Evolutionary conservation across 1,139 yeast genomes (phyloP).

Genomic region (Geotrichum reessii): DNA sequence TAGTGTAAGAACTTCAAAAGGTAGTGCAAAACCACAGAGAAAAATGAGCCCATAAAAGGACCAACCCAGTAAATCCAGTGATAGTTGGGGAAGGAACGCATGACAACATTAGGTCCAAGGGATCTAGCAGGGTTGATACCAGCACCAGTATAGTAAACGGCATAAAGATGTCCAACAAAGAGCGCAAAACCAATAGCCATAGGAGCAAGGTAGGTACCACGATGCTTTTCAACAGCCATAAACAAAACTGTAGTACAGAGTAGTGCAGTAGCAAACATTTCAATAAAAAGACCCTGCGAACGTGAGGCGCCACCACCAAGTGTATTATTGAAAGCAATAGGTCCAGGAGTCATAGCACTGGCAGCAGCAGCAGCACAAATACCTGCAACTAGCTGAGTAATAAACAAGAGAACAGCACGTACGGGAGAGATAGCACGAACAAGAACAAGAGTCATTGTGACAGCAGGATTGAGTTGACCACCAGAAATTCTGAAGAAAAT

Average conservation of each 20-base stretch:
- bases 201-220: conserved; percentile 75
- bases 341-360: conserved; percentile 81
- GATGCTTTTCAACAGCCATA: conserved; percentile 79
- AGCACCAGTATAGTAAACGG: conserved; percentile 84
- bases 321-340: conserved; percentile 62
- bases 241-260: conserved; percentile 73
- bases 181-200: conserved; percentile 76
- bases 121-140: conserved; percentile 90
- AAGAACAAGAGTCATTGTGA: conserved; percentile 62
- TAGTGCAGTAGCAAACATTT: conserved; percentile 72
- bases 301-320: conserved; percentile 69
- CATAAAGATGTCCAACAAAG: conserved; percentile 74
- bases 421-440: conserved; percentile 70
- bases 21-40: conserved; percentile 67
- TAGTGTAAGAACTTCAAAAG: conserved; percentile 60
- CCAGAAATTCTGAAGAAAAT: conserved; percentile 78
- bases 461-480: conserved; percentile 89
- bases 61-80: conserved; percentile 95
- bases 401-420: conserved; percentile 60
- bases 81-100: conserved; percentile 65
- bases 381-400: conserved; percentile 75
- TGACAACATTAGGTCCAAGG: conserved; percentile 78
- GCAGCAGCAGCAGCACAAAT: conserved; percentile 94
- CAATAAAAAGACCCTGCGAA: conserved; percentile 73
- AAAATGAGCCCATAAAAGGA: conserved; percentile 62